Percentiles rank a stretch among this genome's conserved stretches.
These are phyloP conservation scores for Irpex sp. DNA, from an alignment of 1,284 basidiomycete genomes.

Conservation along the genomic window DNA sequence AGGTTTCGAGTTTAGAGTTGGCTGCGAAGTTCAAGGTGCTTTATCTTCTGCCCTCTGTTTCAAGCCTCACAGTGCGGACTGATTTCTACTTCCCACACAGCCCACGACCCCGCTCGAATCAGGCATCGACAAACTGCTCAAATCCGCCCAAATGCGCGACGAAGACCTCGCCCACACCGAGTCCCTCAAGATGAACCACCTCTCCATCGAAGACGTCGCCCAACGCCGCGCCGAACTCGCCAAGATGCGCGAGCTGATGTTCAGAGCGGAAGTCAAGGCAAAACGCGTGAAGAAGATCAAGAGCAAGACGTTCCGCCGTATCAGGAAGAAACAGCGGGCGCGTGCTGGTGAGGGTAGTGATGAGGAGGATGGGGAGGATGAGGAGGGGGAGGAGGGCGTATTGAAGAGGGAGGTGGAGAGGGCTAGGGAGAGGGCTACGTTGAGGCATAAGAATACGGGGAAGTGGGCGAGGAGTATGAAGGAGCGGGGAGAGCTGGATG, in stretches of 20 bases:
- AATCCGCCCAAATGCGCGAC: conserved; percentile 77
- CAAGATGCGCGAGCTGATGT: conserved; percentile 90
- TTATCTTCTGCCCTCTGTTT: neutral
- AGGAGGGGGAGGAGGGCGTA: conserved; percentile 54
- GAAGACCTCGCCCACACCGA: conserved; percentile 76
- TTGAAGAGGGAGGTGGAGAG: conserved; percentile 76
- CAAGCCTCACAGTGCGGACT: neutral
- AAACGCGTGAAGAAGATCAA: conserved; percentile 36
- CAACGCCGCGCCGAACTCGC: conserved; percentile 80
- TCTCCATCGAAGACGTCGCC: conserved; percentile 82
- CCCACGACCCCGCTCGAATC: conserved; percentile 79
- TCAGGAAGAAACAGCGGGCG: conserved; percentile 47
- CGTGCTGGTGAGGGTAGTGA: conserved; percentile 16
- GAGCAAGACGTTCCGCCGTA: too few relatives aligned
- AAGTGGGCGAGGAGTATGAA: conserved; percentile 78
- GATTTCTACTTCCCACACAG: conserved; percentile 27
- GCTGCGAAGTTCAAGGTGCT: conserved; percentile 77
- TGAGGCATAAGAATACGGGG: conserved; percentile 80
- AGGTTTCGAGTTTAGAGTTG: conserved; percentile 74
- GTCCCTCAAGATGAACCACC: conserved; percentile 76
- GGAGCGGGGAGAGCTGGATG: conserved; percentile 58
- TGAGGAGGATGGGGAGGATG: conserved; percentile 35
- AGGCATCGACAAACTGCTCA: conserved; percentile 73
- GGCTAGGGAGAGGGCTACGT: conserved; percentile 82
- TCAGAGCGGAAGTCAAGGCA: conserved; percentile 90